Percentiles rank a stretch among this genome's conserved stretches.
phyloP scores from a whole-genome alignment of 2,329 filamentous ascomycete species.

The Xylaria sp. region DNA sequence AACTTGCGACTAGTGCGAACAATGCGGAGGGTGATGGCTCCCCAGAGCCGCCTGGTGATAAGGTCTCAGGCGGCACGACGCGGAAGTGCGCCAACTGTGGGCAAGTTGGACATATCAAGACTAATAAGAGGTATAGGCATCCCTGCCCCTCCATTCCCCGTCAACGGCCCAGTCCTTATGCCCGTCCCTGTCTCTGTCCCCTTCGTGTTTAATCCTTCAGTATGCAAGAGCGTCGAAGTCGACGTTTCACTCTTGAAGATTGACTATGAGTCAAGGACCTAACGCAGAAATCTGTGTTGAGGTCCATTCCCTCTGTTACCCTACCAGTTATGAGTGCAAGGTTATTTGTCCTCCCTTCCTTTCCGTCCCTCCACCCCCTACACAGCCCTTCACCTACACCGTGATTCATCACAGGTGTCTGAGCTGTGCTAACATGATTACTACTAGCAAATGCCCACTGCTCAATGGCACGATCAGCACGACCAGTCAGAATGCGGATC shows the following conservation, averaged over 20 bases:
- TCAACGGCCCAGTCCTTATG: background rate
- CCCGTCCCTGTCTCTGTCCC: slow-evolving; percentile 14
- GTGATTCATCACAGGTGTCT: slow-evolving; percentile 1
- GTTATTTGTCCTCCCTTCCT: background rate
- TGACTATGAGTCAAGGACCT: too few relatives aligned
- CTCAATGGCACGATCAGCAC: slow-evolving; percentile 76
- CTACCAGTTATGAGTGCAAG: background rate
- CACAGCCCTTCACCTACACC: background rate
- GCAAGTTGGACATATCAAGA: slow-evolving; percentile 95
- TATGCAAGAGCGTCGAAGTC: too few relatives aligned
- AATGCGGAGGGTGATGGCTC: slow-evolving; percentile 39
- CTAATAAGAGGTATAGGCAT: slow-evolving; percentile 83
- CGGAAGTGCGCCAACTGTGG: slow-evolving; percentile 98
- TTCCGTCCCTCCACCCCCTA: background rate
- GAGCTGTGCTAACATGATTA: slow-evolving; percentile 26
- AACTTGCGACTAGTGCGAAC: slow-evolving; percentile 21
- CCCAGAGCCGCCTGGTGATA: slow-evolving; percentile 49
- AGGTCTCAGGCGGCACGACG: slow-evolving; percentile 59
- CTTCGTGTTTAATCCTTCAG: too few relatives aligned
- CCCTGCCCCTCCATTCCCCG: slow-evolving; percentile 27
- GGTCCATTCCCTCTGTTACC: background rate
- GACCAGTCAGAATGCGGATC: slow-evolving; percentile 50
- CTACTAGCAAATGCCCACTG: slow-evolving; percentile 61
- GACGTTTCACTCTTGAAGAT: too few relatives aligned
- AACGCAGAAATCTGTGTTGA: background rate